Conservation (phyloP, 192 early-diverging fungal species). For the Podila epicladia region DNA sequence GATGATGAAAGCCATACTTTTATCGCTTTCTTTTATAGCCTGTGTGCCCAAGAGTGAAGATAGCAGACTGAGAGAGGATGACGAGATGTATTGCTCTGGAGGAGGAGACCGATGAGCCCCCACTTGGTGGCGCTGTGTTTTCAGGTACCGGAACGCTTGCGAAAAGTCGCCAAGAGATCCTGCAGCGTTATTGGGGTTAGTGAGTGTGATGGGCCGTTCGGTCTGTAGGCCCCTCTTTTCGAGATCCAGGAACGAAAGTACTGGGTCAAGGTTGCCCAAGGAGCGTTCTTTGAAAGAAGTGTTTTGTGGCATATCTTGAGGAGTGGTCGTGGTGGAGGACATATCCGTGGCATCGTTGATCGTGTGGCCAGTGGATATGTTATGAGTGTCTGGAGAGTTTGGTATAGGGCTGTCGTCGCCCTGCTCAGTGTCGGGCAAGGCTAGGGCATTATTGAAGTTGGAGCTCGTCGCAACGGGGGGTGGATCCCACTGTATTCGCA, state of each 20-base stretch:
- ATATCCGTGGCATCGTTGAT: neutral
- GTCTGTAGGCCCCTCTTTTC: conserved; percentile 2
- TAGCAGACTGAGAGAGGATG: too few relatives aligned
- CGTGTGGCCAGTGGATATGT: neutral
- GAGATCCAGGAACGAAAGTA: conserved; percentile 25
- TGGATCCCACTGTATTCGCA: neutral
- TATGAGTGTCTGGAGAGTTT: neutral
- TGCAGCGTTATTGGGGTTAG: neutral
- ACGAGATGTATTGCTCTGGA: too few relatives aligned
- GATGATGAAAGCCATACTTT: too few relatives aligned
- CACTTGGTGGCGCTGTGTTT: conserved; percentile 12
- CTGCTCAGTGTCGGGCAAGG: too few relatives aligned
- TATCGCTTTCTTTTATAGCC: too few relatives aligned
- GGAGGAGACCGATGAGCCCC: neutral
- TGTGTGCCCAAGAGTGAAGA: too few relatives aligned
- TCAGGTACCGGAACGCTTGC: conserved; percentile 19
- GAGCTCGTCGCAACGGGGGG: neutral
- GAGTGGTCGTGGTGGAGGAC: neutral
- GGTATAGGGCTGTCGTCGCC: neutral
- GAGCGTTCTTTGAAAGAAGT: neutral
- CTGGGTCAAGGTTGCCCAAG: conserved; percentile 14
- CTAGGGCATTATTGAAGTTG: too few relatives aligned
- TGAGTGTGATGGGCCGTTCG: neutral
- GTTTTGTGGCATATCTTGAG: neutral
- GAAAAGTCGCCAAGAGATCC: conserved; percentile 18